A percentile compares a stretch with the other conserved stretches of the same genome.
These are phyloP conservation scores for Miamiensis avidus DNA, from an alignment of 169 alveolate species.

Conservation along the genomic window DNA sequence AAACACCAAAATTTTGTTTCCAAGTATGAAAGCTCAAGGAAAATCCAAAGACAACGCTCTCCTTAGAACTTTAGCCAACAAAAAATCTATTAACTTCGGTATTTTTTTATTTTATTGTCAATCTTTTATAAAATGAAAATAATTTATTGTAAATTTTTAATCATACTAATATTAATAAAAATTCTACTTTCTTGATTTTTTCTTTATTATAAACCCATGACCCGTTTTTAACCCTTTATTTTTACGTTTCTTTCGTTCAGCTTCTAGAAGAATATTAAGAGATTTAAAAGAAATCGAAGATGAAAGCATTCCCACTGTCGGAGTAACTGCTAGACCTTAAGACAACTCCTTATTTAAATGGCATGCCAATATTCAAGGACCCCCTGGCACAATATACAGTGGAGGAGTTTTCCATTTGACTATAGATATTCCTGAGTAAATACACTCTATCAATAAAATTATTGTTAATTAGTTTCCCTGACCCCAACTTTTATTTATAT, in stretches of 20 bases:
- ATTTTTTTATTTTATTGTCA: no score
- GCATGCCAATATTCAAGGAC: slow-evolving; percentile 75
- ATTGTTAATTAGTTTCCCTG: neutral
- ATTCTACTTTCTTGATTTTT: no score
- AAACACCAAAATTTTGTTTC: neutral
- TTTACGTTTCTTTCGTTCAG: no score
- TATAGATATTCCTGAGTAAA: slow-evolving; percentile 48
- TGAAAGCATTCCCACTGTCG: slow-evolving; percentile 56
- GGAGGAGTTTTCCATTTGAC: slow-evolving; percentile 72
- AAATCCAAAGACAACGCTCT: slow-evolving; percentile 60
- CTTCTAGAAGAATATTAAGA: slow-evolving; percentile 72
- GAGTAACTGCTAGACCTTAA: slow-evolving; percentile 67
- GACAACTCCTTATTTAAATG: slow-evolving; percentile 61
- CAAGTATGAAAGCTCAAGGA: slow-evolving; percentile 20
- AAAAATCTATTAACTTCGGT: slow-evolving; percentile 48
- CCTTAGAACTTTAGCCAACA: slow-evolving; percentile 52
- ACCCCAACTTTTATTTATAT: neutral
- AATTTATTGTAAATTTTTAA: no score
- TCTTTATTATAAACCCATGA: no score
- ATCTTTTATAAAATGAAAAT: no score
- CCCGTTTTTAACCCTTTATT: no score
- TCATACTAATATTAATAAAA: no score
- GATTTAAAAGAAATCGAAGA: slow-evolving; percentile 68
- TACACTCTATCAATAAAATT: no score
- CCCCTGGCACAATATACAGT: slow-evolving; percentile 67